These are phyloP conservation scores for Bretziella fagacearum DNA, from an alignment of 2,329 filamentous ascomycete species.

Conservation along the genomic window DNA sequence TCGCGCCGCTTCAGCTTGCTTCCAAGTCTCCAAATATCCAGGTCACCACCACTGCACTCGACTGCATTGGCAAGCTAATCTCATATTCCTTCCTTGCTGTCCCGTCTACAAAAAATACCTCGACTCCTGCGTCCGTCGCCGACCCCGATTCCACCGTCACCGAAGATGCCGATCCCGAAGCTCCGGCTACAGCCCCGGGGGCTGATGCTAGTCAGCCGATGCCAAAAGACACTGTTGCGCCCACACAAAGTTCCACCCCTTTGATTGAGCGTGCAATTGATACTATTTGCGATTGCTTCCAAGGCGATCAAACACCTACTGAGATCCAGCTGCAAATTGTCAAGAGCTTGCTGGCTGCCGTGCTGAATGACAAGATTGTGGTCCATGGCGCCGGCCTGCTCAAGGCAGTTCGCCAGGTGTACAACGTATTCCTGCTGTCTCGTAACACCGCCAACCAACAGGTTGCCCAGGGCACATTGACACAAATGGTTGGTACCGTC, in stretches of 20 bases:
- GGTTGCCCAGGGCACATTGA: constrained; percentile 88
- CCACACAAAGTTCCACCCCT: constrained; percentile 32
- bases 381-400: constrained; percentile 91
- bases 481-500: constrained; percentile 96
- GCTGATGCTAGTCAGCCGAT: constrained; percentile 26
- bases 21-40: constrained; percentile 73
- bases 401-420: constrained; percentile 93
- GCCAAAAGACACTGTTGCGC: constrained; percentile 20
- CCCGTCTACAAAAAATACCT: background rate
- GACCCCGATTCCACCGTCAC: background rate
- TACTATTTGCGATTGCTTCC: constrained; percentile 98
- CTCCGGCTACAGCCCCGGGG: background rate
- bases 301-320: constrained; percentile 79
- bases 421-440: constrained; percentile 95
- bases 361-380: constrained; percentile 96
- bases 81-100: constrained; percentile 96
- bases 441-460: constrained; percentile 91
- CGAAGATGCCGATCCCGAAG: constrained; percentile 1
- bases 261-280: constrained; percentile 96
- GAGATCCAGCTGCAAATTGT: constrained; percentile 97
- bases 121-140: background rate
- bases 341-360: constrained; percentile 86
- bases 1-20: constrained; percentile 76
- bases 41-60: constrained; percentile 75
- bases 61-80: constrained; percentile 97